Conservation (phyloP, 768 basidiomycete species). For the Saitozyma podzolica region DNA sequence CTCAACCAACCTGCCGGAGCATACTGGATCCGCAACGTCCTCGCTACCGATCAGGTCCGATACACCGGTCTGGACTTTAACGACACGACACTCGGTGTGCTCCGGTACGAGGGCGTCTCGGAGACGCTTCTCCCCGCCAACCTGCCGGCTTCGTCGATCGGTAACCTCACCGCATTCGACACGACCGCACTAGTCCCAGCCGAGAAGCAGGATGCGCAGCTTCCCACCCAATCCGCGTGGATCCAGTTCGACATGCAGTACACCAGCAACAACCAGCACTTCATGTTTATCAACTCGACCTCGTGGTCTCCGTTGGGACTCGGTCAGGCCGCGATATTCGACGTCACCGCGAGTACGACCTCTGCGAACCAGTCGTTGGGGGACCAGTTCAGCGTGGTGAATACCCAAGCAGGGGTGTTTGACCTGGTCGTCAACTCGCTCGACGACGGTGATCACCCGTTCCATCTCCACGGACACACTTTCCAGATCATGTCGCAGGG, state of each 20-base stretch:
- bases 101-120: conserved; percentile 4
- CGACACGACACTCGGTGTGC: conserved; percentile 7
- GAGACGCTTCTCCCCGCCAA: background rate
- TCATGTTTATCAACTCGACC: conserved; percentile 10
- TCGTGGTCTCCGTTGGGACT: background rate
- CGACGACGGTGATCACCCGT: conserved; percentile 9
- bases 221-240: background rate
- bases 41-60: background rate
- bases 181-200: background rate
- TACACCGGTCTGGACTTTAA: conserved; percentile 1
- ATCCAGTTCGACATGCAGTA: conserved; percentile 14
- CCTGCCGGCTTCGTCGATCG: background rate
- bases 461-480: conserved; percentile 10
- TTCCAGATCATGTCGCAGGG: conserved; percentile 13
- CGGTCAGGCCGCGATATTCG: background rate
- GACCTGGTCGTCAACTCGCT: conserved; percentile 17
- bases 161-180: background rate
- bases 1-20: conserved; percentile 1
- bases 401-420: background rate
- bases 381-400: conserved; percentile 8
- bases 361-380: background rate
- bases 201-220: conserved; percentile 3
- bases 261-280: conserved; percentile 9
- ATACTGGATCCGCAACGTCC: conserved; percentile 12
- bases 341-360: background rate